Evolutionary conservation across 1,139 yeast genomes (phyloP), one percentile per base, ranked within the genome.

Genomic region (Suhomyces ambrosiae): DNA sequence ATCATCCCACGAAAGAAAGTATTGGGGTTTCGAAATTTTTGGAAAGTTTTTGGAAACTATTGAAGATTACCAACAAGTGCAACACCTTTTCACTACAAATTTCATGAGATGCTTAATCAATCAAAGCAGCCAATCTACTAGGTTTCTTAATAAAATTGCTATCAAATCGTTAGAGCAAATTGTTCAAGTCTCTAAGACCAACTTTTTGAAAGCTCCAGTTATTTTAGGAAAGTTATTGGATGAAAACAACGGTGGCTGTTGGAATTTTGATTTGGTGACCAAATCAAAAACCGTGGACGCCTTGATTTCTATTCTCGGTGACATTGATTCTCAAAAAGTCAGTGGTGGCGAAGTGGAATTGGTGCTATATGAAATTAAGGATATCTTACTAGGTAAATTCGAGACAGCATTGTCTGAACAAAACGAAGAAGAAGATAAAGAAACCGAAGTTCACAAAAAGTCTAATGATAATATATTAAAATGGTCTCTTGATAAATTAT

Each of bases 1-100:
- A 47, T 73, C 96, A 0, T 86, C 96, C 1, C 80, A 82, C 30
- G 97, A 90, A 59, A 74, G 96, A 44, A 92, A 90, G 56, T 86
- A 75, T 58, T 78, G 88, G 78, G 98, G 97, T 0, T 79, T 90
- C 51, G 86, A 86, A 50, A 74, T 90, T 5, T 80, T 90, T 48
- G 68, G 62, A 25, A 67, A 74, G 34, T 71, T 80, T 33, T 58
- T 83, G 19, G 49, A 38, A 36, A 43, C 60, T 8, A 45, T 61
- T 1, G 45, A 66, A 3, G 56, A 71, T 0, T 48, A 60, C 1
- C 53, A 60, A 2, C 56, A 61, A 19, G 56, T 82, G 0, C 49
- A 61, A 2, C 38, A 51, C 21, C 53, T 88, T 2, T 77, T 90
- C 54, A 77, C 89, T 3, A 80, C 80, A 16, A 88, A 90, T 58